A percentile compares a stretch with the other conserved stretches of the same genome.
Evolutionary conservation across 2,329 filamentous ascomycete species (phyloP).

Genomic region (Graphilbum fragrans): DNA sequence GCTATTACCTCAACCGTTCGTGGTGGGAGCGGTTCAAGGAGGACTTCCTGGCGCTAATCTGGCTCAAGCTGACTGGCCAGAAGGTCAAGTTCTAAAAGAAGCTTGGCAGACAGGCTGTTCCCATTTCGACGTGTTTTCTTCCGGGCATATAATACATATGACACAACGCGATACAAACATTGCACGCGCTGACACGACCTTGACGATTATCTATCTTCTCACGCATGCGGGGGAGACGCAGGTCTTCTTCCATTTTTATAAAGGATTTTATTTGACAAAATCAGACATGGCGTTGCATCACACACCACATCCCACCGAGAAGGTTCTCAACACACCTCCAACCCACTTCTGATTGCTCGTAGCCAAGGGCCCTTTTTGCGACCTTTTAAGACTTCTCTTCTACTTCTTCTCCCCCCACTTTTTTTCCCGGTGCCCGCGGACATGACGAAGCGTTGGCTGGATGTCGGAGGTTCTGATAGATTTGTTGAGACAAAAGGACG

Average conservation of each 20-base stretch:
- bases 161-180: too few species aligned
- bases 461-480: background rate
- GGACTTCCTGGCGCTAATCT: conserved; percentile 46
- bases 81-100: conserved; percentile 42
- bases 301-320: background rate
- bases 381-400: background rate
- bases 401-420: background rate
- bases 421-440: background rate
- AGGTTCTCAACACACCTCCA: background rate
- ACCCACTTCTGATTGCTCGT: background rate
- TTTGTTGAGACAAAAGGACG: too few species aligned
- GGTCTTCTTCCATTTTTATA: background rate
- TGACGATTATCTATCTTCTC: background rate
- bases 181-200: background rate
- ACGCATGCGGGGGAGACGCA: background rate
- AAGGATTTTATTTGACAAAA: too few species aligned
- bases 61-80: conserved; percentile 51
- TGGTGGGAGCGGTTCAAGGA: conserved; percentile 68
- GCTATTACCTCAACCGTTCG: conserved; percentile 77
- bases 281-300: background rate
- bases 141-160: background rate
- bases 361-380: background rate
- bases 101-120: background rate
- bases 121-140: background rate
- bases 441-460: background rate